These are phyloP conservation scores for Saccharomyces pastorianus DNA, from an alignment of 1,139 yeast genomes.

Conservation along the genomic window DNA sequence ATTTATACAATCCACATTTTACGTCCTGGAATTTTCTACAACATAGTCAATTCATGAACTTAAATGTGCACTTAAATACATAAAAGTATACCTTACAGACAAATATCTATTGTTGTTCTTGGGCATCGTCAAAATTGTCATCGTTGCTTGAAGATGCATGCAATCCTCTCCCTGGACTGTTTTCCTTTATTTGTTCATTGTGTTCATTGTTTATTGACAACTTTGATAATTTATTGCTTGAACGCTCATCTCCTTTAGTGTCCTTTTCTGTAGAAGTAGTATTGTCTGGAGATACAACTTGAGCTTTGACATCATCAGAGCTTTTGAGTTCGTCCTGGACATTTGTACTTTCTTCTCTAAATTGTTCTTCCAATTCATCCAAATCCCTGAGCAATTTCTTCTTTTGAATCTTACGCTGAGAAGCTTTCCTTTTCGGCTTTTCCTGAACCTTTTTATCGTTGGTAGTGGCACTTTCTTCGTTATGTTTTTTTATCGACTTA, in stretches of 20 bases:
- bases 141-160: slow-evolving; percentile 7
- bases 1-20: no score
- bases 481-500: neutral
- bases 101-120: slow-evolving; percentile 7
- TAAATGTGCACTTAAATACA: neutral
- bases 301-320: neutral
- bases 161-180: neutral
- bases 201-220: neutral
- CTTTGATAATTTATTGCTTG: neutral
- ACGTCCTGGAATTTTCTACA: no score
- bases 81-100: neutral
- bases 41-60: neutral
- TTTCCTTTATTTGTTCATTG: neutral
- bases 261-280: neutral
- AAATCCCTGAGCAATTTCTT: slow-evolving; percentile 1
- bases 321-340: neutral
- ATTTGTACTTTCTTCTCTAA: neutral
- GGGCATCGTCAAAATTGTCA: slow-evolving; percentile 12
- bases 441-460: neutral
- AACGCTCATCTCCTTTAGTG: neutral
- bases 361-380: slow-evolving; percentile 5
- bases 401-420: neutral
- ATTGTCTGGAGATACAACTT: neutral
- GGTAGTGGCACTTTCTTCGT: neutral
- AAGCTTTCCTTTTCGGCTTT: neutral